Evolutionary conservation across 371 early-diverging fungal genomes (phyloP).

Genomic region (Batrachochytrium dendrobatidis): DNA sequence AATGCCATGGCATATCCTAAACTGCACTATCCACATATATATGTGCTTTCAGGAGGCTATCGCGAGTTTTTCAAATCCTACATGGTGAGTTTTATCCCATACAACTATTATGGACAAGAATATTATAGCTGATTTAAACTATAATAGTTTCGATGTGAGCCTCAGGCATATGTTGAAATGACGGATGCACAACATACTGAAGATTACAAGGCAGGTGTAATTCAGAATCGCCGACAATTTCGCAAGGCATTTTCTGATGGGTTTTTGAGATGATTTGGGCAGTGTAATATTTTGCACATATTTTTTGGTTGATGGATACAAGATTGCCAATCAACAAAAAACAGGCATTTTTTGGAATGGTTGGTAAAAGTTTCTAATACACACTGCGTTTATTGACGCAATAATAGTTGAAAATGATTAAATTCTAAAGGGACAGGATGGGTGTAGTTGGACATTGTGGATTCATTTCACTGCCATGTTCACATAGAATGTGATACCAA

Average conservation of each 20-base stretch:
- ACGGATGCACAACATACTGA: conserved; percentile 17
- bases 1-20: conserved; percentile 67
- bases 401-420: too few relatives aligned
- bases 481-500: too few relatives aligned
- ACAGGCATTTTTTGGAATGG: too few relatives aligned
- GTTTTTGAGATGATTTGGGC: background rate
- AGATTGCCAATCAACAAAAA: too few relatives aligned
- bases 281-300: too few relatives aligned
- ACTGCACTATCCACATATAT: conserved; percentile 77
- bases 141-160: conserved; percentile 47
- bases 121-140: background rate
- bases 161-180: conserved; percentile 67
- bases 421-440: too few relatives aligned
- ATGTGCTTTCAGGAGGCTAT: conserved; percentile 88
- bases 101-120: conserved; percentile 15
- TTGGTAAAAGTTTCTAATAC: too few relatives aligned
- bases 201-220: conserved; percentile 11
- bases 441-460: too few relatives aligned
- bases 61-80: conserved; percentile 55
- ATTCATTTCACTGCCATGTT: too few relatives aligned
- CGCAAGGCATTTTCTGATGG: background rate
- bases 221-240: background rate
- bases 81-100: conserved; percentile 13
- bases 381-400: too few relatives aligned
- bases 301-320: too few relatives aligned